phyloP scores from a whole-genome alignment of 1,284 basidiomycete genomes.

The Ustanciosporium gigantosporum region DNA sequence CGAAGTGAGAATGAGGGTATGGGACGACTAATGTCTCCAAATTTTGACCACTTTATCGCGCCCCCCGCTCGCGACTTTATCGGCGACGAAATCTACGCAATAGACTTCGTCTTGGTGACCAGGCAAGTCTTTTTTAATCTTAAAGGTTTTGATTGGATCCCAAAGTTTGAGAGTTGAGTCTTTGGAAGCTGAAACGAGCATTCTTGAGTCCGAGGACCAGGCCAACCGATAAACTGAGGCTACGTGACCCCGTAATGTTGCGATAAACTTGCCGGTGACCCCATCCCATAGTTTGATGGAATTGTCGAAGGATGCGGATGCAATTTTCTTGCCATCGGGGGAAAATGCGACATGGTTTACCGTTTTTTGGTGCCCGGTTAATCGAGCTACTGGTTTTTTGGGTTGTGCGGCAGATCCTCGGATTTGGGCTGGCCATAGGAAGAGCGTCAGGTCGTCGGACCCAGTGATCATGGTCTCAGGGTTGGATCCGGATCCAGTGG shows the following conservation, averaged over 20 bases:
- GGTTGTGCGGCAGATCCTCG: constrained; percentile 54
- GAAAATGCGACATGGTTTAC: constrained; percentile 94
- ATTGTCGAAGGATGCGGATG: constrained; percentile 88
- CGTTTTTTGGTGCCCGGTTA: constrained; percentile 94
- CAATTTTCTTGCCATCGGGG: constrained; percentile 88
- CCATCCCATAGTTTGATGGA: constrained; percentile 84
- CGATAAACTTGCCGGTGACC: constrained; percentile 75
- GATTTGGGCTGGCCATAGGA: constrained; percentile 57
- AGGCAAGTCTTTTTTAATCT: constrained; percentile 88
- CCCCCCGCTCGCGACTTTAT: constrained; percentile 95
- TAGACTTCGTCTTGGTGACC: constrained; percentile 98
- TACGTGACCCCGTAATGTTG: constrained; percentile 85
- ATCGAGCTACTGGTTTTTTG: constrained; percentile 81
- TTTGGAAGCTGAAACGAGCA: constrained; percentile 91
- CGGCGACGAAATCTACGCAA: constrained; percentile 77
- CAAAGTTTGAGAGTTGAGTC: constrained; percentile 76
- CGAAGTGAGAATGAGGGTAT: too few species aligned
- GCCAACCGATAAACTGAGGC: constrained; percentile 90
- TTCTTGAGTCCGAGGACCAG: constrained; percentile 90
- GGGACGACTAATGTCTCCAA: constrained; percentile 49
- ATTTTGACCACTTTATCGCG: constrained; percentile 69
- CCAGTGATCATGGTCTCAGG: constrained; percentile 76
- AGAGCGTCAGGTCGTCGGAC: constrained; percentile 85
- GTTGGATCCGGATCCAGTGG: constrained; percentile 73
- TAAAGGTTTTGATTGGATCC: constrained; percentile 63